Percentiles rank a stretch among this genome's conserved stretches.
Evolutionary conservation across 495 filamentous ascomycete genomes (phyloP).

Genomic region (Aspergillus sparsus): DNA sequence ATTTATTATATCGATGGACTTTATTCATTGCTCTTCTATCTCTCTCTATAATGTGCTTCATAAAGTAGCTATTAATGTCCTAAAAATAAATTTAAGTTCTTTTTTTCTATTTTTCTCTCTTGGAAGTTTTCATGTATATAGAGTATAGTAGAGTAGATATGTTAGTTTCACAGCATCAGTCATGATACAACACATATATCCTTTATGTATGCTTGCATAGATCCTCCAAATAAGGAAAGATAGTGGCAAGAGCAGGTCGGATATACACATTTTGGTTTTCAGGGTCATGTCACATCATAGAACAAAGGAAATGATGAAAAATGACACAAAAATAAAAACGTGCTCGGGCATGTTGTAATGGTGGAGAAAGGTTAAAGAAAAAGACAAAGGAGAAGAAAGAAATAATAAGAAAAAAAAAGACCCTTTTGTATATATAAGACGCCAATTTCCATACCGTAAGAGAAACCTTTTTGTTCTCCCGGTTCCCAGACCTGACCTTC

Average conservation of each 20-base stretch:
- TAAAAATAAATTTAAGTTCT: too few species aligned
- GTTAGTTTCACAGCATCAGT: neutral
- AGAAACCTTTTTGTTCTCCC: neutral
- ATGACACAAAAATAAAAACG: conserved; percentile 12
- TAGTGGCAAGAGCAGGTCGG: neutral
- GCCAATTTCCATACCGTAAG: neutral
- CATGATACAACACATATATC: neutral
- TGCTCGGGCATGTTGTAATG: neutral
- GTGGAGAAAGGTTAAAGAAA: neutral
- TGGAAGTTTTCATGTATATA: neutral
- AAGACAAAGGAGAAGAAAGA: neutral
- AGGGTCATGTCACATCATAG: conserved; percentile 23
- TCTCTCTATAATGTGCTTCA: neutral
- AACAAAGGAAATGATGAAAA: conserved; percentile 30
- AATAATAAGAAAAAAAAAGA: conserved; percentile 4
- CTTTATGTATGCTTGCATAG: conserved; percentile 6
- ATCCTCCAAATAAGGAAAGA: neutral
- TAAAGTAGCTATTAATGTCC: too few species aligned
- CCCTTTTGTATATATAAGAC: neutral
- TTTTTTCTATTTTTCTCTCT: too few species aligned
- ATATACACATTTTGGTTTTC: conserved; percentile 7
- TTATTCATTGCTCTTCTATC: neutral
- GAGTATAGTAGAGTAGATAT: too few species aligned
- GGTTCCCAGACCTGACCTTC: conserved; percentile 7
- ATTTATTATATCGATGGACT: neutral